Evolutionary conservation across 768 basidiomycete genomes (phyloP).

Genomic region (Psilocybe subaeruginosa): DNA sequence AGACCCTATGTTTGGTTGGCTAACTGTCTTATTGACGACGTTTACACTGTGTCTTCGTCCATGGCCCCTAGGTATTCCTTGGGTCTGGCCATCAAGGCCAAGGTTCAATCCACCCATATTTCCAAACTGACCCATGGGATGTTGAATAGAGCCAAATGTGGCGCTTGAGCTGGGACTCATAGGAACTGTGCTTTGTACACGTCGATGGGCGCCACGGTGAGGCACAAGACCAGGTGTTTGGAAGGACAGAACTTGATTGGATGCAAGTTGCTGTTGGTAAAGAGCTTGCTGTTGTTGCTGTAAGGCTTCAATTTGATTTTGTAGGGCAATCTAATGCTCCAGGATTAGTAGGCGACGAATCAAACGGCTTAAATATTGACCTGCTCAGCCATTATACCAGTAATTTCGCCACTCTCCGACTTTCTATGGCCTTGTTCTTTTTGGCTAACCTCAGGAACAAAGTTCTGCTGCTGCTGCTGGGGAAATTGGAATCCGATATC

Average conservation of each 20-base stretch:
- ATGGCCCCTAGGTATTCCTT: slow-evolving; percentile 79
- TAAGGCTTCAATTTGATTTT: slow-evolving; percentile 87
- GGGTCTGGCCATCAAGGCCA: slow-evolving; percentile 65
- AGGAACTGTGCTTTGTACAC: slow-evolving; percentile 86
- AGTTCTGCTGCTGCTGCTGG: slow-evolving; percentile 70
- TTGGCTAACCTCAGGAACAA: slow-evolving; percentile 31
- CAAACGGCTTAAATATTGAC: slow-evolving; percentile 51
- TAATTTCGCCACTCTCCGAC: slow-evolving; percentile 74
- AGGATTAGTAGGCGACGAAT: slow-evolving; percentile 4
- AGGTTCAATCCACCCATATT: slow-evolving; percentile 53
- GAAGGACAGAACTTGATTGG: slow-evolving; percentile 81
- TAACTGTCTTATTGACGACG: slow-evolving; percentile 75
- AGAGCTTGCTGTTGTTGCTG: slow-evolving; percentile 91
- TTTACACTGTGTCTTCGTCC: slow-evolving; percentile 92
- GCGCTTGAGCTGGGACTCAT: slow-evolving; percentile 49
- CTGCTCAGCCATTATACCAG: slow-evolving; percentile 95
- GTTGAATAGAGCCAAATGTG: slow-evolving; percentile 49
- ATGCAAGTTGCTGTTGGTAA: slow-evolving; percentile 89
- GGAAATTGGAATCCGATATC: slow-evolving; percentile 85
- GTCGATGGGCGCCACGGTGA: slow-evolving; percentile 65
- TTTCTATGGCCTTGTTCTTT: slow-evolving; percentile 52
- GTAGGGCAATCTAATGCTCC: slow-evolving; percentile 74
- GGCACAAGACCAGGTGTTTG: slow-evolving; percentile 77
- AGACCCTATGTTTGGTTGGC: slow-evolving; percentile 49
- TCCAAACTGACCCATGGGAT: slow-evolving; percentile 71